Evolutionary conservation across 495 filamentous ascomycete genomes (phyloP).

Genomic region (Xylaria telfairii): DNA sequence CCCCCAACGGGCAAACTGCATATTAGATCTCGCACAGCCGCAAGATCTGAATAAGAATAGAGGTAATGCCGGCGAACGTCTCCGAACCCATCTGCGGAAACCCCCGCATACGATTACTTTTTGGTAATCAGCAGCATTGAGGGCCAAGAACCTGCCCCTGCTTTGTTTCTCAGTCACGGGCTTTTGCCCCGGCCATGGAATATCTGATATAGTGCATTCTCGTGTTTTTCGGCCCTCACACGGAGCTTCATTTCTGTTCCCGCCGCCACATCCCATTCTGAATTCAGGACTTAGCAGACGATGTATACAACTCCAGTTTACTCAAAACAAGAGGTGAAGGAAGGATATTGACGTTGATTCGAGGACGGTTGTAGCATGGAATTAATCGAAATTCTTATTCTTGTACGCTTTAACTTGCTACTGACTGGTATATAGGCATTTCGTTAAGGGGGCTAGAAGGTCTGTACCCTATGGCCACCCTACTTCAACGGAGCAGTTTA

Average conservation of each 20-base stretch:
- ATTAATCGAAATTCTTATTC: neutral
- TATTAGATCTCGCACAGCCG: slow-evolving; percentile 25
- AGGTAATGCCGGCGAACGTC: slow-evolving; percentile 16
- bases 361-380: neutral
- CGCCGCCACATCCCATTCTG: neutral
- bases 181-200: neutral
- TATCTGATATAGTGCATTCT: neutral
- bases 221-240: neutral
- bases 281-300: neutral
- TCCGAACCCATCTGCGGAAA: slow-evolving; percentile 20
- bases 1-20: slow-evolving; percentile 23
- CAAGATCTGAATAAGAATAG: slow-evolving; percentile 12
- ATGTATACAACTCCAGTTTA: neutral
- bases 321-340: neutral
- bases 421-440: neutral
- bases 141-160: slow-evolving; percentile 15
- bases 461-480: neutral
- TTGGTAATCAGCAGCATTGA: slow-evolving; percentile 10
- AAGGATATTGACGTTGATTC: neutral
- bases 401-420: neutral
- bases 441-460: neutral
- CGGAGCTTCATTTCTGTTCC: neutral
- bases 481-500: neutral
- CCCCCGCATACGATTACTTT: slow-evolving; percentile 20
- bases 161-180: slow-evolving; percentile 18